Evolutionary conservation across 1,139 yeast species (phyloP), one percentile per base, ranked within the genome.

Genomic region (Blastobotrys proliferans): DNA sequence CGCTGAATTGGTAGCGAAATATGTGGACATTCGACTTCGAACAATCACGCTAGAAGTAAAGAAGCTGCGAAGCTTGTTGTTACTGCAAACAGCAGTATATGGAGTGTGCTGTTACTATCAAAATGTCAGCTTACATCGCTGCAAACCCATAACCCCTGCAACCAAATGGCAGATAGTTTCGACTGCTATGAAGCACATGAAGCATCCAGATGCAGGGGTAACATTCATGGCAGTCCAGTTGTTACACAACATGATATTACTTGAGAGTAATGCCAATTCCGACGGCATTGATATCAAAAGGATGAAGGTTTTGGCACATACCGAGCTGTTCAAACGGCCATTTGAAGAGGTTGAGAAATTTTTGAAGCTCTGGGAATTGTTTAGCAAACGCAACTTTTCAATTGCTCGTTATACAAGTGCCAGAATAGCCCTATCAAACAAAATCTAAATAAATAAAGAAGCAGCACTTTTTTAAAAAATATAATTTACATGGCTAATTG

Each of bases 401-500:
- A 10, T 27, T 9, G 31, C 31, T 6, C 14, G 31, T 10, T 27
- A 27, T n/a, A 27, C 31, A 10, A 14, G 26, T 22, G 26, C 26
- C 26, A 22, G 11, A 11, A 22, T 22, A 8, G 26, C 11, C 11
- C 17, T n/a, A 31, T 17, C 8, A 18, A 28, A 6, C 26, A 22
- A 8, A 22, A 8, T 11, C 26, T 21, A 33, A 33, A 21, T 21
- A 21, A 33, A 33, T 13, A 21, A 33, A 21, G 17, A 33, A 20
- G 9, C 4, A n/a, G 11, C 3, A 19, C 11, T 13, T 4, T 13
- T 33, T 18, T 10, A 13, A 32, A 32, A 32, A 8, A 32, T 18
- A 10, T 9, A 32, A 4, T 9, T 11, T 22, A 18, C 14, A 33
- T 19, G 17, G 8, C 19, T 16, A 56, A 43, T 39, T 52, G 54